Conservation (phyloP, 305 asterid species). For the Fraxinus velutina region DNA sequence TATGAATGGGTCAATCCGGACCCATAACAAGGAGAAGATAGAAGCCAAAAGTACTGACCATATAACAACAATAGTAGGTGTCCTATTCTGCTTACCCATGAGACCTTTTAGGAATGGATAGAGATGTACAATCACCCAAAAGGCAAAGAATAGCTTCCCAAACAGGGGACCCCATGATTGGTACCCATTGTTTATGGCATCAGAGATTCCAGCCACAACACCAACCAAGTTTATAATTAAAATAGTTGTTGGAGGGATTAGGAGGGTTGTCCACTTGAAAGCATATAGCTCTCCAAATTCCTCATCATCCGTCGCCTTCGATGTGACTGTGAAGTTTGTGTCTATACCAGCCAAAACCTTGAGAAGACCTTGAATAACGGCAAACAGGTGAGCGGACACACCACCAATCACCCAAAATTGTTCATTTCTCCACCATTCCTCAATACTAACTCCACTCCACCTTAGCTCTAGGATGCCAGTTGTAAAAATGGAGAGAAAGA, state of each 20-base stretch:
- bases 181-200: conserved; percentile 84
- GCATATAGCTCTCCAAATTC: conserved; percentile 79
- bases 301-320: conserved; percentile 77
- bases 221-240: conserved; percentile 80
- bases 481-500: conserved; percentile 72
- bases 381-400: conserved; percentile 84
- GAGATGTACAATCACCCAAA: conserved; percentile 88
- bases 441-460: conserved; percentile 97
- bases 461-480: conserved; percentile 88
- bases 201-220: conserved; percentile 90
- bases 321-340: conserved; percentile 86
- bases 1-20: conserved; percentile 76
- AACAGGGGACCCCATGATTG: conserved; percentile 89
- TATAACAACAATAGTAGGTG: conserved; percentile 87
- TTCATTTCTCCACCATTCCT: conserved; percentile 98
- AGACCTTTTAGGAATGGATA: conserved; percentile 94
- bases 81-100: conserved; percentile 92
- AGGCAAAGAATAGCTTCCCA: conserved; percentile 89
- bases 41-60: conserved; percentile 93
- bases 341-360: conserved; percentile 86
- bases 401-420: conserved; percentile 97
- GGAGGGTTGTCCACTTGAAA: conserved; percentile 91
- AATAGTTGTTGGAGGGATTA: conserved; percentile 91
- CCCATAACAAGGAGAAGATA: conserved; percentile 89
- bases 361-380: conserved; percentile 75